Percentiles rank a stretch among this genome's conserved stretches.
These are phyloP conservation scores for Corylus heterophylla DNA, from an alignment of 306 rosid genomes.

Conservation along the genomic window DNA sequence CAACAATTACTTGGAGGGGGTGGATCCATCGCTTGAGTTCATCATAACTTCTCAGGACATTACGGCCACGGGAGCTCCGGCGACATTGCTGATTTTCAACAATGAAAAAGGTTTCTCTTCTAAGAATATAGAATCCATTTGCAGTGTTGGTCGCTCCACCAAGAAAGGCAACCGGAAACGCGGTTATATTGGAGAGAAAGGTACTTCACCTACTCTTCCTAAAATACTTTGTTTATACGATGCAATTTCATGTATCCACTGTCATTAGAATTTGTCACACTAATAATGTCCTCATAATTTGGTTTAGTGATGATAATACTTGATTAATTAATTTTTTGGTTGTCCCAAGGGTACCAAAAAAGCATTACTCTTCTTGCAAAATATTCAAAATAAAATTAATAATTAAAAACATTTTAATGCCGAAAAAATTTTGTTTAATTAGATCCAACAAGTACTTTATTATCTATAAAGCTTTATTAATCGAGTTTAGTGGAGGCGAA, in stretches of 20 bases:
- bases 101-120: conserved; percentile 72
- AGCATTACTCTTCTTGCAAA: too few species aligned
- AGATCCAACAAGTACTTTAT: neutral
- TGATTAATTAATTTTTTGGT: too few species aligned
- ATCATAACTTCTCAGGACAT: conserved; percentile 63
- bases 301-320: too few species aligned
- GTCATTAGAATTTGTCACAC: too few species aligned
- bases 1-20: conserved; percentile 45
- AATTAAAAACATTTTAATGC: too few species aligned
- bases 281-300: too few species aligned
- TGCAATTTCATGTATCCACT: too few species aligned
- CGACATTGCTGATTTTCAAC: conserved; percentile 70
- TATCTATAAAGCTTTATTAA: neutral
- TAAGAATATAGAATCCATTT: conserved; percentile 65
- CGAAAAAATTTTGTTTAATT: too few species aligned
- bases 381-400: neutral
- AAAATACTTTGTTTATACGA: too few species aligned
- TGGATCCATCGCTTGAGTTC: conserved; percentile 47
- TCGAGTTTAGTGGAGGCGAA: too few species aligned
- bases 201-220: conserved; percentile 21
- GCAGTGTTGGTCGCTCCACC: conserved; percentile 81
- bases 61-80: conserved; percentile 60
- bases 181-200: conserved; percentile 91
- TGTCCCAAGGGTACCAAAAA: too few species aligned
- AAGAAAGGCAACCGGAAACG: conserved; percentile 63